Base-by-base conservation (phyloP, 177 flowering plant species). In the Vitis hybrid region DNA sequence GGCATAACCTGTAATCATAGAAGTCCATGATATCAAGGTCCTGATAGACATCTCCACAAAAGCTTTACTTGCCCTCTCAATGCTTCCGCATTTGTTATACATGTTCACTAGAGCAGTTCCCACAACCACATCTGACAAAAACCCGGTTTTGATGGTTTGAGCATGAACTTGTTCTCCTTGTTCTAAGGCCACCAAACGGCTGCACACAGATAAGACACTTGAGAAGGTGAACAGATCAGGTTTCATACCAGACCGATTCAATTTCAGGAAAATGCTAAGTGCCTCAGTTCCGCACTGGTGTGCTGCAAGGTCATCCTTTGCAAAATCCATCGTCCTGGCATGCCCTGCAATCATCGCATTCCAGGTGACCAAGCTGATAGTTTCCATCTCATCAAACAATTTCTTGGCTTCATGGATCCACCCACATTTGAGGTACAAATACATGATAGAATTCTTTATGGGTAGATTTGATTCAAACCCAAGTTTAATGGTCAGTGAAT, bases 161-260 rank as follows among this genome's bases (percentile, higher is more conserved):
- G 94, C 91, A 76, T 93, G 98, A 73, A 91, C 59, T 66, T 93
- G 98, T 67, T 89, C 93, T 62, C 97, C 98, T 72, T 89, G 94
- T 69, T 85, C 87, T 75, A 88, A 70, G 59, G 89, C 94, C 69
- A 79, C 88, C 75, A 93, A 69, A 68, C 67, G 75, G 70, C 91
- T 83, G 55, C 96, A 93, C 10, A 91, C 83, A n/a, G 84, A 78
- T 55, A 93, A 79, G 62, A 85, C 61, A 69, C 96, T 93, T 10
- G 98, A 89, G 59, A 86, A 84, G 45, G 91, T 89, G 75, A 75
- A 91, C 32, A 80, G 68, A 79, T 93, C 97, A 10, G 94, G 92
- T 70, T 83, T 86, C 79, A 75, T 50, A 40, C 84, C 84, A 10
- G 93, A 82, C 10, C 81, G 68, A 11, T 82, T 81, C 85, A 93